These are phyloP conservation scores for Teratosphaeria epicoccoides DNA, from an alignment of 2,329 filamentous ascomycete genomes.

Conservation along the genomic window DNA sequence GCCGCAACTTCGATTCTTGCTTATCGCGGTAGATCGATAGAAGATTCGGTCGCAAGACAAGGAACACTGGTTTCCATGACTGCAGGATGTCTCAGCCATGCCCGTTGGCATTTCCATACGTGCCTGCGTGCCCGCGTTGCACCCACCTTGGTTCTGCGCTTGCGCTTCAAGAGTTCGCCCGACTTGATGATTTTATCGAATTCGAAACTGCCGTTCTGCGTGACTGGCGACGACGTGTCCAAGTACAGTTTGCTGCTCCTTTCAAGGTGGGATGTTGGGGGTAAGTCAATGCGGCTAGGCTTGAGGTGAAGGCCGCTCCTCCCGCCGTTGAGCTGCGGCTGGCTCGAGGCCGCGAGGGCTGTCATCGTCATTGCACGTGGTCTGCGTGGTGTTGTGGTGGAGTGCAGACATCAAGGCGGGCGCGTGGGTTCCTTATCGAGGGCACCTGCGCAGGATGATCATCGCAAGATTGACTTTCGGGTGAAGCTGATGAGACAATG, in stretches of 20 bases:
- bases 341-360: not conserved
- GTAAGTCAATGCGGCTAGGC: slow-evolving; percentile 6
- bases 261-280: slow-evolving; percentile 6
- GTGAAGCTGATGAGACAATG: too few relatives aligned
- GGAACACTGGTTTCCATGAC: slow-evolving; percentile 81
- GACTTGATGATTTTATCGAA: slow-evolving; percentile 90
- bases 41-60: slow-evolving; percentile 81
- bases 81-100: slow-evolving; percentile 33
- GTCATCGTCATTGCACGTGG: not conserved
- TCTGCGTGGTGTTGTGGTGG: not conserved
- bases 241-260: slow-evolving; percentile 34
- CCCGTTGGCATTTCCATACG: not conserved
- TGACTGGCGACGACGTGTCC: slow-evolving; percentile 72
- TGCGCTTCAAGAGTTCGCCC: slow-evolving; percentile 76
- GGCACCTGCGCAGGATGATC: not conserved
- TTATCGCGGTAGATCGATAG: slow-evolving; percentile 89
- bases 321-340: not conserved
- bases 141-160: slow-evolving; percentile 80
- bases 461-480: not conserved
- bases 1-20: slow-evolving; percentile 77
- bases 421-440: not conserved
- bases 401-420: not conserved
- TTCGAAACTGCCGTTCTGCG: slow-evolving; percentile 90
- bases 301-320: not conserved
- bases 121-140: not conserved